Conservation (phyloP, 805 yeast genomes). For the Nakazawaea populi region DNA sequence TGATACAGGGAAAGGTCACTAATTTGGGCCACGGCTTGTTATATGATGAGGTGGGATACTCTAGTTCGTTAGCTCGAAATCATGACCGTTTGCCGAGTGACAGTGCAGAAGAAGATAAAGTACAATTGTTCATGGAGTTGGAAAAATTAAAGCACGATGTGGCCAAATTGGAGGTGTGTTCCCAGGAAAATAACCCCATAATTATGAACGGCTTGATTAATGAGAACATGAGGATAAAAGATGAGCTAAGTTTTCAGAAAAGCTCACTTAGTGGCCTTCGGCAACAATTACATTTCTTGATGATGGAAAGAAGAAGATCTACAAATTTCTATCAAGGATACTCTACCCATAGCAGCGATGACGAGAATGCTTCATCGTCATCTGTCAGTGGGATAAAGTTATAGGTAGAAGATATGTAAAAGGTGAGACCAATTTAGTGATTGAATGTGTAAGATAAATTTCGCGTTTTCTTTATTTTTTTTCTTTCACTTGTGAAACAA, state of each 20-base stretch:
- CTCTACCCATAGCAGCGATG: slow-evolving; percentile 4
- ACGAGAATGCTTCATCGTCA: slow-evolving; percentile 1
- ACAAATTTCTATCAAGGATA: not conserved
- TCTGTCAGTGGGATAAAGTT: slow-evolving; percentile 2
- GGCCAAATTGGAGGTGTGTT: slow-evolving; percentile 12
- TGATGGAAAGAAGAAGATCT: slow-evolving; percentile 33
- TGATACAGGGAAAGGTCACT: slow-evolving; percentile 43
- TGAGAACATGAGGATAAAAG: slow-evolving; percentile 35
- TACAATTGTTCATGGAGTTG: slow-evolving; percentile 32
- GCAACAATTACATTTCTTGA: slow-evolving; percentile 44
- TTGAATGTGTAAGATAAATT: too few species aligned
- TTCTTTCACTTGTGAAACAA: too few species aligned
- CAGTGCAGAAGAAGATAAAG: slow-evolving; percentile 18
- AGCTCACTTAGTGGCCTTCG: slow-evolving; percentile 37
- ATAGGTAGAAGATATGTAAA: not conserved
- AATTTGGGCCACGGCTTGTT: slow-evolving; percentile 43
- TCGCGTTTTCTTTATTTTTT: too few species aligned
- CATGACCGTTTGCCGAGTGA: not conserved
- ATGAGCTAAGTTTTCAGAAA: slow-evolving; percentile 41
- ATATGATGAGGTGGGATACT: slow-evolving; percentile 35
- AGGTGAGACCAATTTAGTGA: not conserved
- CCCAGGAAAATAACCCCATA: slow-evolving; percentile 5
- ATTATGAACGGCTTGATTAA: slow-evolving; percentile 27
- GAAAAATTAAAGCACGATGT: slow-evolving; percentile 37
- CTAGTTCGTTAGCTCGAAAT: slow-evolving; percentile 10